Conservation (phyloP, 805 yeast species). For the Middelhovenomyces tepae region DNA sequence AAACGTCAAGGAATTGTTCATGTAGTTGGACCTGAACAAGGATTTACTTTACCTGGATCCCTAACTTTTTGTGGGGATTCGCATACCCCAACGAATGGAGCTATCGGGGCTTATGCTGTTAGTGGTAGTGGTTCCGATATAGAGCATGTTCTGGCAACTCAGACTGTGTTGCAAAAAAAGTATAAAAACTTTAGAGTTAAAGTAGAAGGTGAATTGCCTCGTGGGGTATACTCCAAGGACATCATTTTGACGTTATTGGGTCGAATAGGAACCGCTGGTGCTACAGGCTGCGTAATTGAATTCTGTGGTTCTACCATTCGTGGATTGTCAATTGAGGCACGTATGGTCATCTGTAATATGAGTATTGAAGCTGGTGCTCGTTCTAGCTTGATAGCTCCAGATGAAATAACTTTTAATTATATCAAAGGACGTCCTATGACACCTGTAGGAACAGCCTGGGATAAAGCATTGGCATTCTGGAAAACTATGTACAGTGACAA, state of each 20-base stretch:
- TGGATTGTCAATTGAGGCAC: constrained; percentile 82
- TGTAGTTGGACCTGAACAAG: constrained; percentile 96
- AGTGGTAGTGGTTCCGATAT: constrained; percentile 98
- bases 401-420: constrained; percentile 73
- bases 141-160: constrained; percentile 94
- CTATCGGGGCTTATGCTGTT: constrained; percentile 89
- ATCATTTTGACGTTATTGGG: constrained; percentile 86
- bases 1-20: constrained; percentile 94
- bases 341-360: constrained; percentile 98
- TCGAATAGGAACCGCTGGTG: constrained; percentile 96
- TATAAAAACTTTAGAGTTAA: constrained; percentile 87
- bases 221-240: constrained; percentile 91
- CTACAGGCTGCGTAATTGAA: constrained; percentile 92
- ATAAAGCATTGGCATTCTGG: constrained; percentile 86
- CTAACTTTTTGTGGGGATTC: constrained; percentile 98
- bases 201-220: constrained; percentile 69
- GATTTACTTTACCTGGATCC: constrained; percentile 92
- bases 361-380: constrained; percentile 97
- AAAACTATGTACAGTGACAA: constrained; percentile 72
- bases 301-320: constrained; percentile 91
- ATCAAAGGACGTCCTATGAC: constrained; percentile 85
- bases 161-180: constrained; percentile 78
- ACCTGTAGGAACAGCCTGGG: constrained; percentile 88
- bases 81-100: constrained; percentile 95
- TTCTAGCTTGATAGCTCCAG: constrained; percentile 97